Percentiles rank a stretch among this genome's conserved stretches.
Evolutionary conservation across 805 yeast species (phyloP).

Genomic region (Pichia paraexigua): DNA sequence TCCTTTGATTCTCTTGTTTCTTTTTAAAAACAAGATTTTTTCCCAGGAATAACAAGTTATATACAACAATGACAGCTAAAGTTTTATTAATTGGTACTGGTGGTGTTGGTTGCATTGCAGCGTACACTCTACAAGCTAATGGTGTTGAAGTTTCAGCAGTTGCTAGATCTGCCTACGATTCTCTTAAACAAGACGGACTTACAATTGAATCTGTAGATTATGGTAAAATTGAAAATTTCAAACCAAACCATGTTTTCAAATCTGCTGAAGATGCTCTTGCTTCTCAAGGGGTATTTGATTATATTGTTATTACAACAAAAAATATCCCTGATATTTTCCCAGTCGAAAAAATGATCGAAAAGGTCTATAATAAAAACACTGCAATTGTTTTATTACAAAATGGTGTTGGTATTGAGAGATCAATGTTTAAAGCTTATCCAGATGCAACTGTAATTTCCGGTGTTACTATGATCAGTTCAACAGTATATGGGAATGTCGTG

Average conservation of each 20-base stretch:
- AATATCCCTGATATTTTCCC: constrained; percentile 56
- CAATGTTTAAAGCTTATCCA: constrained; percentile 28
- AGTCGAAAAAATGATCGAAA: constrained; percentile 30
- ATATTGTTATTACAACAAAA: constrained; percentile 52
- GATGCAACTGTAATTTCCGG: constrained; percentile 31
- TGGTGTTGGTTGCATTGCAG: constrained; percentile 78
- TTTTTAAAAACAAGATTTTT: no score
- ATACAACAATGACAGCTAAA: constrained; percentile 17
- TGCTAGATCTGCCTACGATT: constrained; percentile 56
- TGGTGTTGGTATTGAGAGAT: constrained; percentile 33
- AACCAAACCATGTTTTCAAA: constrained; percentile 38
- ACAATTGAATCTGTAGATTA: constrained; percentile 54
- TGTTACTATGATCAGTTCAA: constrained; percentile 32
- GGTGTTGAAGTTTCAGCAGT: constrained; percentile 53
- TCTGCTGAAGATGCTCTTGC: constrained; percentile 40
- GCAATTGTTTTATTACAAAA: constrained; percentile 33
- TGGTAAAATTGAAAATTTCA: constrained; percentile 47
- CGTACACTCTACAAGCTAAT: constrained; percentile 47
- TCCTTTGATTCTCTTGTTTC: no score
- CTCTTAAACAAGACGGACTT: constrained; percentile 45
- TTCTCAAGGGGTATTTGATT: constrained; percentile 39
- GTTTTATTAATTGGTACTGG: constrained; percentile 73
- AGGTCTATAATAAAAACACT: constrained; percentile 24
- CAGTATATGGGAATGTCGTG: constrained; percentile 25
- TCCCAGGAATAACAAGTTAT: no score